Percentiles rank a stretch among this genome's conserved stretches.
phyloP scores from a whole-genome alignment of 1,284 basidiomycete species.

The Malassezia sp. region DNA sequence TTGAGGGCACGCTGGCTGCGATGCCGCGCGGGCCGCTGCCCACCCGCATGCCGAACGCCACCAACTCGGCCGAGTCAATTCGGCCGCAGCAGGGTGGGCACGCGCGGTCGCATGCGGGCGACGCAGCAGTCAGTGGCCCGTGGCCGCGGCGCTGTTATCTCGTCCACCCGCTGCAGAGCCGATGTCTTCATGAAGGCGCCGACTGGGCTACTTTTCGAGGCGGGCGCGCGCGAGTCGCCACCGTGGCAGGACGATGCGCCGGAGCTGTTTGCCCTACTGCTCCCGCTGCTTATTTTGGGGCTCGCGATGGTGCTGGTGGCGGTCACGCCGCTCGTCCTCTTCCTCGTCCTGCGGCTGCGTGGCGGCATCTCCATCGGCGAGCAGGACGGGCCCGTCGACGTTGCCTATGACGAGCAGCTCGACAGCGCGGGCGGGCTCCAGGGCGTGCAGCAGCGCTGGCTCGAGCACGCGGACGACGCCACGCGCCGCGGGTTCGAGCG shows the following conservation, averaged over 20 bases:
- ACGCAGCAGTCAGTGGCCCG: no score
- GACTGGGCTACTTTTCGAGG: no score
- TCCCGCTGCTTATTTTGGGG: conserved; percentile 65
- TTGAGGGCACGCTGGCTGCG: not conserved
- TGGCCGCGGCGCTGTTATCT: no score
- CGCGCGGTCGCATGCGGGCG: no score
- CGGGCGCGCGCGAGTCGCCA: no score
- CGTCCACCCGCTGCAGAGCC: no score
- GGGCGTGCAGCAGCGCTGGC: conserved; percentile 80
- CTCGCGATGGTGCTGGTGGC: conserved; percentile 63
- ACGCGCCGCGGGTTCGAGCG: conserved; percentile 64
- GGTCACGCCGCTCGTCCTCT: conserved; percentile 32
- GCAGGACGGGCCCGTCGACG: conserved; percentile 80
- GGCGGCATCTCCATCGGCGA: conserved; percentile 57
- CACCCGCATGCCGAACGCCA: no score
- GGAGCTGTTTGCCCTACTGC: conserved; percentile 26
- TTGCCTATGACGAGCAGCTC: conserved; percentile 60
- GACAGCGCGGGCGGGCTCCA: conserved; percentile 84
- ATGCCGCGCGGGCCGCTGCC: not conserved
- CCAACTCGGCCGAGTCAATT: no score
- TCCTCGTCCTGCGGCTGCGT: conserved; percentile 29
- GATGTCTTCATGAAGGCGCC: no score
- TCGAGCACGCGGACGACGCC: conserved; percentile 65
- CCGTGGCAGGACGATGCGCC: no score
- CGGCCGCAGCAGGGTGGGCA: no score